Base-by-base conservation (phyloP, 345 rosid species). In the Odontarrhena argentea region DNA sequence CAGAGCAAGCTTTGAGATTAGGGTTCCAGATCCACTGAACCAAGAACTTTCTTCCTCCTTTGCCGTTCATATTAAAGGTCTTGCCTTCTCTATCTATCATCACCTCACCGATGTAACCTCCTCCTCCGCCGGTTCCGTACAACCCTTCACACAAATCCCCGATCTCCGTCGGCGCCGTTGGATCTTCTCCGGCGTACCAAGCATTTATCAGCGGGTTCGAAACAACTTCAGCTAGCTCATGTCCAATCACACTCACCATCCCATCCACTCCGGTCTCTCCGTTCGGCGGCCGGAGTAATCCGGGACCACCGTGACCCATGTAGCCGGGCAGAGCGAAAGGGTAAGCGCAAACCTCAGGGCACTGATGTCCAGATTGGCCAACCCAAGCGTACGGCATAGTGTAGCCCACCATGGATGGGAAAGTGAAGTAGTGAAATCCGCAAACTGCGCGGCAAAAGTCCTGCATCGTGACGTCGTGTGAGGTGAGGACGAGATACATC, bases 121-220 rank as follows among this genome's bases (percentile, higher is more conserved):
- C 99, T 2, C 99, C 99, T 0, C 96, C 99, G 0, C 99, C 99
- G 2, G 82, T 91, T 8, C 99, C 99, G 71, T 94, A 94, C 75
- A 88, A 36, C 2, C 97, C 99, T 45, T 94, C 96, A 14, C 97
- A 91, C 13, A 88, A 41, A 60, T 91, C 96, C 3, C 86, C 97
- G 0, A 88, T 94, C 81, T 88, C 99, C 25, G 91, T 87, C 56
- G 99, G 99, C 5, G 97, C 91, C 8, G 91, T 91, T 8, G 99
- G 99, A 34, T 94, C 99, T 68, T 88, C 96, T 6, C 99, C 99
- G 9, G 99, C 99, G 61, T 94, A 94, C 99, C 99, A 94, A 0
- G 97, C 99, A 45, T 94, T 94, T 47, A 91, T 83, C 57, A 94
- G 48, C 1, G 99, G 99, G 53, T 94, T 94, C 9, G 97, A 81